A percentile compares a stretch with the other conserved stretches of the same genome.
phyloP scores from a whole-genome alignment of 1,139 yeast genomes.

The Pichia sp. region DNA sequence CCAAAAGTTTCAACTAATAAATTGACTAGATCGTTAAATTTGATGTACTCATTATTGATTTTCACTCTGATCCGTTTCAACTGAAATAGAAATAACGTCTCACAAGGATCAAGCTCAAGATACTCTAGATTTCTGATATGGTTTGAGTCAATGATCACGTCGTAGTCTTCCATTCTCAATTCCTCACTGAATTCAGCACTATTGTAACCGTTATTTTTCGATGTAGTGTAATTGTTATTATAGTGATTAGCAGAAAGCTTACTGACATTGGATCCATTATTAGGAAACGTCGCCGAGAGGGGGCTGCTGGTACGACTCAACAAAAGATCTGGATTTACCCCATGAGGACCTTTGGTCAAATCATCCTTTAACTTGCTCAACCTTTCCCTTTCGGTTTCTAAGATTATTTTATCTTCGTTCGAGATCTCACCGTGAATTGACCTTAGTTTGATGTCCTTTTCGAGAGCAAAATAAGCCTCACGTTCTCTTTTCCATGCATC shows the following conservation, averaged over 20 bases:
- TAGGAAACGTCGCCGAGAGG: not conserved
- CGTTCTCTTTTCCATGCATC: constrained; percentile 61
- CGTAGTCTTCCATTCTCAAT: constrained; percentile 40
- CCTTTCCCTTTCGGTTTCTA: constrained; percentile 32
- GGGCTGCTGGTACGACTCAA: constrained; percentile 10
- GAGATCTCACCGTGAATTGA: constrained; percentile 17
- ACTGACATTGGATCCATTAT: too few species aligned
- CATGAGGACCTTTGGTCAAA: constrained; percentile 17
- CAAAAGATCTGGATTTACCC: constrained; percentile 9
- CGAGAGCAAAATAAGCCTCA: constrained; percentile 30
- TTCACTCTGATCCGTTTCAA: constrained; percentile 26
- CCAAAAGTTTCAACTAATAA: constrained; percentile 28
- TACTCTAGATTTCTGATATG: constrained; percentile 50
- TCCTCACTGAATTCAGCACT: constrained; percentile 13
- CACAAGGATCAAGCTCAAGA: constrained; percentile 71
- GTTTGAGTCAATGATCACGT: constrained; percentile 38
- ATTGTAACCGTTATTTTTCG: not conserved
- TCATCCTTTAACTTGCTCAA: constrained; percentile 25
- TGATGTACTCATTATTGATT: constrained; percentile 5
- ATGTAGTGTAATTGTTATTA: not conserved
- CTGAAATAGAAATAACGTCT: constrained; percentile 60
- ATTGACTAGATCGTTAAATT: constrained; percentile 29
- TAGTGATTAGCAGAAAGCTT: too few species aligned
- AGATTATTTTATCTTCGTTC: constrained; percentile 21
- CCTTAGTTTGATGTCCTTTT: constrained; percentile 23